phyloP scores from a whole-genome alignment of 2,329 filamentous ascomycete genomes.

The Colletotrichum sp. region DNA sequence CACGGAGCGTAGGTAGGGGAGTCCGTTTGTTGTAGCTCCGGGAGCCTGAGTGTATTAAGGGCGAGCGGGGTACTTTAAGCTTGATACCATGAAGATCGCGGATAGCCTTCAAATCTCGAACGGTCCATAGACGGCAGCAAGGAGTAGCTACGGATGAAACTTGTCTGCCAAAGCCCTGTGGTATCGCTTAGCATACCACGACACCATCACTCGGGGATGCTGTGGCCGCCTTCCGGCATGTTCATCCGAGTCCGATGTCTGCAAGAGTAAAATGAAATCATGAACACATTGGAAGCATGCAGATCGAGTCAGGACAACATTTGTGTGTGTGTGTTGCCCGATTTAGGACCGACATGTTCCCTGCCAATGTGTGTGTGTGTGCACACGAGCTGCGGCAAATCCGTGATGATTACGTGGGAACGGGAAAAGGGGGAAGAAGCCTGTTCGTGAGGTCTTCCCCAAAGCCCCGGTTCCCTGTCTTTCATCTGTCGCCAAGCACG shows the following conservation, averaged over 20 bases:
- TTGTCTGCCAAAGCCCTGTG: background rate
- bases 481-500: background rate
- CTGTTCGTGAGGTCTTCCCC: background rate
- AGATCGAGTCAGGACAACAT: background rate
- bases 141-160: background rate
- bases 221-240: background rate
- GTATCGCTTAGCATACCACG: background rate
- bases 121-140: background rate
- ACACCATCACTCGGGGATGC: background rate
- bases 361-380: background rate
- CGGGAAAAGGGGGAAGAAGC: background rate
- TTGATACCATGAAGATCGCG: background rate
- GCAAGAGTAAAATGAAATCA: background rate
- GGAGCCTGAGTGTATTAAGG: background rate
- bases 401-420: background rate
- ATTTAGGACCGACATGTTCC: background rate
- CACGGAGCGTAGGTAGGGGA: slow-evolving; percentile 73
- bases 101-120: background rate
- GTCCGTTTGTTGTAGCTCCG: slow-evolving; percentile 52
- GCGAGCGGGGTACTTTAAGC: background rate
- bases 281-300: background rate
- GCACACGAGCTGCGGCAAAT: background rate
- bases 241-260: background rate
- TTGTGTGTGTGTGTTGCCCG: background rate
- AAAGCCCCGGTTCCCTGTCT: background rate